Evolutionary conservation across 1,139 yeast species (phyloP).

Genomic region (Taphrina wiesneri): DNA sequence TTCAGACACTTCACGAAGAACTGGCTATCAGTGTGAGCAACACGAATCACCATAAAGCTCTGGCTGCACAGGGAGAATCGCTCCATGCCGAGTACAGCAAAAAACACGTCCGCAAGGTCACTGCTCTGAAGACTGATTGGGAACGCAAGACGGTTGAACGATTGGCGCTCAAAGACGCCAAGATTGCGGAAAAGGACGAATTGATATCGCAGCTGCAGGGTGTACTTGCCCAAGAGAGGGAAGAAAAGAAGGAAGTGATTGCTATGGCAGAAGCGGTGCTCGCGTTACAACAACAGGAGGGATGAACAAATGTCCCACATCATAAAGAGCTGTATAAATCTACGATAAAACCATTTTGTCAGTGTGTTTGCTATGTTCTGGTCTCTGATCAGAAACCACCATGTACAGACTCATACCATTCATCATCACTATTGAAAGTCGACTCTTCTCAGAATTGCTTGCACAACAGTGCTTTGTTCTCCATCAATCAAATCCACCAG

Average conservation of each 20-base stretch:
- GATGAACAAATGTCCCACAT: no score
- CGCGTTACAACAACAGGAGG: slow-evolving; percentile 12
- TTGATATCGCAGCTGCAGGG: not conserved
- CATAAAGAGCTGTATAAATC: no score
- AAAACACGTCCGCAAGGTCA: slow-evolving; percentile 35
- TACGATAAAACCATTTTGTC: not conserved
- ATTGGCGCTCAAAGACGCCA: slow-evolving; percentile 18
- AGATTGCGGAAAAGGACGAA: slow-evolving; percentile 14
- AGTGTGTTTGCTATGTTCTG: no score
- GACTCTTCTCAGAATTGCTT: not conserved
- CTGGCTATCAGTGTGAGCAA: slow-evolving; percentile 23
- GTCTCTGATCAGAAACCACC: no score
- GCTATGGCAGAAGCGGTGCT: slow-evolving; percentile 28
- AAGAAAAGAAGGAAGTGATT: slow-evolving; percentile 33
- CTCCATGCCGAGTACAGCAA: slow-evolving; percentile 33
- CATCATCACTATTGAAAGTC: not conserved
- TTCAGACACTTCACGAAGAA: slow-evolving; percentile 11
- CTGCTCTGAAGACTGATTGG: slow-evolving; percentile 33
- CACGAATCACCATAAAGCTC: slow-evolving; percentile 25
- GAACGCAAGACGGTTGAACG: slow-evolving; percentile 28
- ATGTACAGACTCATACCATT: no score
- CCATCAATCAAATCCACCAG: not conserved
- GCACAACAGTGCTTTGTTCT: slow-evolving; percentile 17
- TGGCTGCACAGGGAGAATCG: slow-evolving; percentile 29
- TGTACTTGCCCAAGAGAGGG: slow-evolving; percentile 21